Base-by-base conservation (phyloP, 257 asterid species). In the Hygrophila difformis region DNA sequence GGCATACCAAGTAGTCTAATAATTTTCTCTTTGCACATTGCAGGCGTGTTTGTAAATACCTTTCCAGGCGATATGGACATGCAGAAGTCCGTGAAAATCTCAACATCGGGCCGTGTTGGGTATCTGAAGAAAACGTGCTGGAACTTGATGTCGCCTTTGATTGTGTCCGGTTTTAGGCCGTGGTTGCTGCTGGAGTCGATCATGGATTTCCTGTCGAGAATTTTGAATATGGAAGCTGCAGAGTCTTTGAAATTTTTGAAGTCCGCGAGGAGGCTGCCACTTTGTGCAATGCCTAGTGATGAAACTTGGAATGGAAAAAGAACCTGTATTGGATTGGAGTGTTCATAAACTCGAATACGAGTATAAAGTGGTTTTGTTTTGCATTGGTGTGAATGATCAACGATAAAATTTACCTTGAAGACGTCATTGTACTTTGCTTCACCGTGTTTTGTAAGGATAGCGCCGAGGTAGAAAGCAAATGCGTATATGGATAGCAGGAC, bases 241-340 rank as follows among this genome's bases (percentile, higher is more conserved):
- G 95, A 94, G 1, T 53, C 29, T 69, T 78, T 88, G 8, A 95
- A 95, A 54, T 88, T 84, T n/a, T n/a, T n/a, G n/a, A n/a, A n/a
- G n/a, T n/a, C n/a, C n/a, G n/a, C n/a, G n/a, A n/a, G n/a, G n/a
- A n/a, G n/a, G n/a, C n/a, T n/a, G n/a, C n/a, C n/a, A n/a, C n/a
- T n/a, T n/a, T n/a, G n/a, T 1, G 93, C 70, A 40, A n/a, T n/a
- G n/a, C n/a, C n/a, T n/a, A n/a, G n/a, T n/a, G n/a, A n/a, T n/a
- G n/a, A n/a, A n/a, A n/a, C 88, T 79, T 6, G 97, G n/a, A 87
- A 61, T 60, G 88, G 88, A 56, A 78, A 87, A 72, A 87, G 84
- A 23, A 84, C 97, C 97, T 83, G 88, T 64, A 72, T 38, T 2
- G n/a, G 36, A 20, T 61, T 10, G 24, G 10, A 5, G 37, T 33